Evolutionary conservation across 495 filamentous ascomycete species (phyloP), one percentile per base, ranked within the genome.

Genomic region (Lasiosphaeria hispida): DNA sequence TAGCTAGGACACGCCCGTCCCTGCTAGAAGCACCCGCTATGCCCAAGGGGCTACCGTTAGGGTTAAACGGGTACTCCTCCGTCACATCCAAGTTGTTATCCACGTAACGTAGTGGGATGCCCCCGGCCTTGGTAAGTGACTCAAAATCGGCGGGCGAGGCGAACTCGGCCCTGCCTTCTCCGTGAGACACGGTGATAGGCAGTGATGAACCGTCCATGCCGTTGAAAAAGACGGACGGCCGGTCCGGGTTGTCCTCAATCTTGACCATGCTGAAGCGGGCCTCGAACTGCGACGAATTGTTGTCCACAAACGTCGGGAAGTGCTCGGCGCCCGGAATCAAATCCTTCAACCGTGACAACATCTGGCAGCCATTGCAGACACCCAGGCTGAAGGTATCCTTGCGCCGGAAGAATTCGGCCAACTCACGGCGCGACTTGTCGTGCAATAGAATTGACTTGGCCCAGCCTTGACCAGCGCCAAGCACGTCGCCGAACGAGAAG

Each of bases 351-450:
- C 88, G 84, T 10, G 86, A 88, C 17, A 97, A 79, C 84, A 98
- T 96, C 72, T 98, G 94, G 63, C 94, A 97, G 45, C 94, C 94
- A 70, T 98, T 98, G 82, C 94, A 97, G 19, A 97, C 93, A 50
- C 95, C 94, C 1, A 98, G 81, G 7, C 89, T 83, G 73, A 98
- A 98, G 8, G 94, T 97, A 61, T 96, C 89, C 36, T 84, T 82
- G 37, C 95, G 83, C 67, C 87, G 82, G 73, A 98, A 97, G 84
- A 98, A 98, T 7, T 69, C 68, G 61, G 87, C 73, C 75, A 97
- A 96, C 62, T 92, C 86, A 45, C 74, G 75, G 34, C 91, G 84
- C 3, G 88, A 86, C 56, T 85, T 84, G 17, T 87, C 80, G 73
- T 96, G 89, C 60, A 93, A 80, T 7, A 96, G 82, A 38, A 97